phyloP scores from a whole-genome alignment of 108 stramenopile genomes.

The Cyclotella distinguenda region DNA sequence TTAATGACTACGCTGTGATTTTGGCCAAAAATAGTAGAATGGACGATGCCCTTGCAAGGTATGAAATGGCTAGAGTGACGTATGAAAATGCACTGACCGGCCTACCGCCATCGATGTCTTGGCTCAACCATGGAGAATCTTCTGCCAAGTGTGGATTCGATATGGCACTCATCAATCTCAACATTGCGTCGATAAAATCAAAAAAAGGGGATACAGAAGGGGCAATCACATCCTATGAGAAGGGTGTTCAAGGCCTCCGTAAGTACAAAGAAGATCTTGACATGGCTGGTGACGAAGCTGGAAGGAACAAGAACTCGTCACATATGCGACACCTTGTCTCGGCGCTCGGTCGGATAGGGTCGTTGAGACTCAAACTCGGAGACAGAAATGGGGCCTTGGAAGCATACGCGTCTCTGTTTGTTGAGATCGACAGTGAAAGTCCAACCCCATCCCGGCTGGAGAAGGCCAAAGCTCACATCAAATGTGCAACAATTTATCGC shows the following conservation, averaged over 20 bases:
- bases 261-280: slow-evolving; percentile 71
- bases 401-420: slow-evolving; percentile 66
- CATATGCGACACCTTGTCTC: slow-evolving; percentile 82
- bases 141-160: slow-evolving; percentile 86
- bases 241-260: slow-evolving; percentile 74
- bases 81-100: slow-evolving; percentile 61
- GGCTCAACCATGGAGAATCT: slow-evolving; percentile 60
- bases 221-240: slow-evolving; percentile 74
- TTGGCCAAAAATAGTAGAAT: slow-evolving; percentile 85
- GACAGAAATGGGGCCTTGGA: slow-evolving; percentile 78
- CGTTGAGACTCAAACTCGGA: slow-evolving; percentile 75
- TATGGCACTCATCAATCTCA: slow-evolving; percentile 80
- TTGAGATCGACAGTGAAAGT: slow-evolving; percentile 70
- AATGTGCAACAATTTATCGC: slow-evolving; percentile 86
- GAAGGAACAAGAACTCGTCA: slow-evolving; percentile 69
- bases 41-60: slow-evolving; percentile 75
- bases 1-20: slow-evolving; percentile 85
- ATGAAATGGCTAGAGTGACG: slow-evolving; percentile 68
- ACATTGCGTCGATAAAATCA: slow-evolving; percentile 87
- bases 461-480: slow-evolving; percentile 86
- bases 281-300: slow-evolving; percentile 48
- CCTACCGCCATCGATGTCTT: slow-evolving; percentile 53
- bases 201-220: slow-evolving; percentile 78
- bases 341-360: slow-evolving; percentile 82
- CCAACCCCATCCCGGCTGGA: slow-evolving; percentile 76